These are phyloP conservation scores for Comarum palustre DNA, from an alignment of 306 rosid species.

Conservation along the genomic window DNA sequence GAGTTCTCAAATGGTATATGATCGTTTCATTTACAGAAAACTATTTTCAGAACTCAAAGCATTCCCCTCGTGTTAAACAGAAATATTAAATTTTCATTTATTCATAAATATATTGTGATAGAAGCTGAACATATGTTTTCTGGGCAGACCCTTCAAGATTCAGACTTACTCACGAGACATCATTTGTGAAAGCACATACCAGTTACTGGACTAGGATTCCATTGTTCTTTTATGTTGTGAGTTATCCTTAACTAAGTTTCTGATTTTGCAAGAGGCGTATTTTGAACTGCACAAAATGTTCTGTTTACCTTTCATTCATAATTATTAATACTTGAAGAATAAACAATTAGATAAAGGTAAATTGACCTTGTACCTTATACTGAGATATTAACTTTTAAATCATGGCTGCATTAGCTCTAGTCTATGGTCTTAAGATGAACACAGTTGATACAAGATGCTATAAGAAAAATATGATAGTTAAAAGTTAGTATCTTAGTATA, in stretches of 20 bases:
- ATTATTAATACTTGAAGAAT: background rate
- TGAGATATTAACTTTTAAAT: background rate
- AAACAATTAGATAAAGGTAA: background rate
- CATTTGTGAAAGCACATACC: constrained; percentile 82
- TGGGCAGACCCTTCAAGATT: constrained; percentile 65
- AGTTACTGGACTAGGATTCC: constrained; percentile 71
- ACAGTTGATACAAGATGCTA: background rate
- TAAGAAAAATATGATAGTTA: background rate
- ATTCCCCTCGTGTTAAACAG: background rate
- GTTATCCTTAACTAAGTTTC: constrained; percentile 28
- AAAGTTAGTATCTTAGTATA: background rate
- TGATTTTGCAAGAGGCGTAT: background rate
- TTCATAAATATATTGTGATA: background rate
- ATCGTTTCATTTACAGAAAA: background rate
- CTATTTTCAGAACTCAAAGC: background rate
- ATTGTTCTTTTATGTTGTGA: constrained; percentile 68
- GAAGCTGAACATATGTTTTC: constrained; percentile 17
- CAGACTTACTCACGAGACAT: constrained; percentile 86
- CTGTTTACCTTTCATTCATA: constrained; percentile 9
- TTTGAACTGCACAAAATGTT: background rate
- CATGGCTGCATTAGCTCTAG: background rate
- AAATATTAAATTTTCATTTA: background rate
- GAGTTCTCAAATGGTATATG: constrained; percentile 76
- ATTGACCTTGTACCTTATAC: background rate
- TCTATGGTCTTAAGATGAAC: background rate